Evolutionary conservation across 108 stramenopile genomes (phyloP), one percentile per base, ranked within the genome.

Genomic region (Skeletonema tropicum): DNA sequence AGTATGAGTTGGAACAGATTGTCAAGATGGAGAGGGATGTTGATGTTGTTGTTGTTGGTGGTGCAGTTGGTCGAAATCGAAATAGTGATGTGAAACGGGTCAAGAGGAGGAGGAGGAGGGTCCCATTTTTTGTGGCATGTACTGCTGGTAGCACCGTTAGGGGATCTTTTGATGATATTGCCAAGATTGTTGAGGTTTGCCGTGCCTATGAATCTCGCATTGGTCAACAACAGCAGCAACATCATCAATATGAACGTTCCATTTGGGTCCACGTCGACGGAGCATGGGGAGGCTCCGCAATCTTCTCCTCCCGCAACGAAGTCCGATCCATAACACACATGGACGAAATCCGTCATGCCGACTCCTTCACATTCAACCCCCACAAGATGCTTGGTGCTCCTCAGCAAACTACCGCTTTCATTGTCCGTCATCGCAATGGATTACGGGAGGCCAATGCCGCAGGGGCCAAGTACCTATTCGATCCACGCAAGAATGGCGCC

Each of bases 241-340:
- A 30, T 3, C 60, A 30, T 21, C 48, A 57, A 32, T 57, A 58
- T 61, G 64, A 73, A 74, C 67, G 66, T 6, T 42, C 64, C 9
- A 75, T 86, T 5, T 88, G 87, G 87, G 68, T 88, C 39, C 87
- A 88, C 35, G 81, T 88, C 30, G 87, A 88, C 63, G 87, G 85
- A 25, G 80, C 84, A 32, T 88, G 87, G 82, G 87, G 87, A 32
- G 87, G 85, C 13, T 71, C 73, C 14, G 87, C 85, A 49, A 84
- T 88, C 39, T 84, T 84, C 66, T 87, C 86, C 21, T 31, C 55
- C 17, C 36, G 75, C 11, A 41, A 66, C 4, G 14, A 63, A 6
- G 9, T 84, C 15, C 77, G 80, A 31, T 45, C 73, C 15, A 39
- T 71, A 26, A 66, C 82, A 19, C 69, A 66, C 52, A 84, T 84